A percentile compares a stretch with the other conserved stretches of the same genome.
phyloP scores from a whole-genome alignment of 1,284 basidiomycete genomes.

The Pseudozyma sp. region DNA sequence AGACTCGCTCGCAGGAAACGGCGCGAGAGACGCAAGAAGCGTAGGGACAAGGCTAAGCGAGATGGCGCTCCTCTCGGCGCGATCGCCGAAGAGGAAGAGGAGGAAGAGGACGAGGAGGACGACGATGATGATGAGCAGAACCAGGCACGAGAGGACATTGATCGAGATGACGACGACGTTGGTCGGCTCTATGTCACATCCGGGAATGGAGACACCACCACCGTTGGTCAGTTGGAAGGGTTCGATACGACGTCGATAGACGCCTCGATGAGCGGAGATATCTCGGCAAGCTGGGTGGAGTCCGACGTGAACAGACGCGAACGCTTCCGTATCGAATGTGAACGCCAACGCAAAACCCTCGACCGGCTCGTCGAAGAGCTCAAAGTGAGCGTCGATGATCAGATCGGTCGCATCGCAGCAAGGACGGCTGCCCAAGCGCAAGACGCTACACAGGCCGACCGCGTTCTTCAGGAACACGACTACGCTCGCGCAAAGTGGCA shows the following conservation, averaged over 20 bases:
- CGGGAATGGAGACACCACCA: not conserved
- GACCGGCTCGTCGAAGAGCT: conserved; percentile 31
- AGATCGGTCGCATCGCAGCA: conserved; percentile 36
- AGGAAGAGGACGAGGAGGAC: conserved; percentile 39
- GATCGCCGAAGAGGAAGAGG: conserved; percentile 41
- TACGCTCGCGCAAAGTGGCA: conserved; percentile 30
- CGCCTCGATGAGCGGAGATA: conserved; percentile 35
- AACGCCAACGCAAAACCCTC: conserved; percentile 36
- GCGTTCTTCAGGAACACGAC: conserved; percentile 28
- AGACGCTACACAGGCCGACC: conserved; percentile 29
- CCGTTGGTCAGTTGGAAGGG: not conserved
- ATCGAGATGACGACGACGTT: not conserved
- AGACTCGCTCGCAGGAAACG: conserved; percentile 26
- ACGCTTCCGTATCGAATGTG: conserved; percentile 31
- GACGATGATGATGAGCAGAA: conserved; percentile 20
- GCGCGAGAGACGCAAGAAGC: conserved; percentile 31
- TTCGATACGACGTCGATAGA: conserved; percentile 21
- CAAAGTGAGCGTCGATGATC: conserved; percentile 37
- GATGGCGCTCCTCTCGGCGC: conserved; percentile 34
- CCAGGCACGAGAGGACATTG: not conserved
- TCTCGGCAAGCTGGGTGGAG: conserved; percentile 27
- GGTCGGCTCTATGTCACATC: not conserved
- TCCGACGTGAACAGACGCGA: conserved; percentile 31
- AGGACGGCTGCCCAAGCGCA: conserved; percentile 17
- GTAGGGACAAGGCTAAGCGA: conserved; percentile 28